phyloP scores from a whole-genome alignment of 1,284 basidiomycete genomes.

The Neolentinus lepideus region DNA sequence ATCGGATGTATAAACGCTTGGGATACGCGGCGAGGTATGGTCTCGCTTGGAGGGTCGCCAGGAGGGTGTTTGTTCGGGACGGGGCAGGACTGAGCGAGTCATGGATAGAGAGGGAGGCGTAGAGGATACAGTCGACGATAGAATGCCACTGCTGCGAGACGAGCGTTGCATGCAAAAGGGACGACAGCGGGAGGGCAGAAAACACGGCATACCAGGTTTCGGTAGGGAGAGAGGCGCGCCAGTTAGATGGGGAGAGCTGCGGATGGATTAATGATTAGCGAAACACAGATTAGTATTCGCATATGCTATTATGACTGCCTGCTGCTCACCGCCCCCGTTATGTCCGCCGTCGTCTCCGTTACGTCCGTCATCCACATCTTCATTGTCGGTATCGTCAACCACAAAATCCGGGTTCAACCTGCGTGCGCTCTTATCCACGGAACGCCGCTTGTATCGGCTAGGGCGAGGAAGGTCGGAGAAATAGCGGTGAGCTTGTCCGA shows the following conservation, averaged over 20 bases:
- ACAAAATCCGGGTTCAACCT: neutral
- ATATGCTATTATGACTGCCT: too few species aligned
- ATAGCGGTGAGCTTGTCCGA: neutral
- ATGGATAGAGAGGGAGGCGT: conserved; percentile 39
- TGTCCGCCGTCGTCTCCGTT: neutral
- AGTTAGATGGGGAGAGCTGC: neutral
- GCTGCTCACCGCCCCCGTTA: too few species aligned
- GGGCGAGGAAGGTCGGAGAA: neutral
- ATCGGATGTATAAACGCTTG: conserved; percentile 42
- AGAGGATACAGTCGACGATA: conserved; percentile 51
- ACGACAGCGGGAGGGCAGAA: conserved; percentile 29
- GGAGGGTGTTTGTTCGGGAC: conserved; percentile 40
- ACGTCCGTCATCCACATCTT: neutral
- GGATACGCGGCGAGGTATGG: conserved; percentile 38
- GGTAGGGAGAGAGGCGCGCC: conserved; percentile 35
- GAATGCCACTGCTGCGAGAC: conserved; percentile 44
- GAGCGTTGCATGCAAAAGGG: conserved; percentile 33
- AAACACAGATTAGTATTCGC: too few species aligned
- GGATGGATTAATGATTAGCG: too few species aligned
- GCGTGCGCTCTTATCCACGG: neutral
- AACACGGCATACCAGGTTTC: conserved; percentile 51
- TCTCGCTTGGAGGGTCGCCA: conserved; percentile 39
- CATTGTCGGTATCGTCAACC: neutral
- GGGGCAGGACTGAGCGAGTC: conserved; percentile 40
- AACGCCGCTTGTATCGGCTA: neutral